phyloP scores from a whole-genome alignment of 352 stramenopile species.

The Phytophthora litchii region DNA sequence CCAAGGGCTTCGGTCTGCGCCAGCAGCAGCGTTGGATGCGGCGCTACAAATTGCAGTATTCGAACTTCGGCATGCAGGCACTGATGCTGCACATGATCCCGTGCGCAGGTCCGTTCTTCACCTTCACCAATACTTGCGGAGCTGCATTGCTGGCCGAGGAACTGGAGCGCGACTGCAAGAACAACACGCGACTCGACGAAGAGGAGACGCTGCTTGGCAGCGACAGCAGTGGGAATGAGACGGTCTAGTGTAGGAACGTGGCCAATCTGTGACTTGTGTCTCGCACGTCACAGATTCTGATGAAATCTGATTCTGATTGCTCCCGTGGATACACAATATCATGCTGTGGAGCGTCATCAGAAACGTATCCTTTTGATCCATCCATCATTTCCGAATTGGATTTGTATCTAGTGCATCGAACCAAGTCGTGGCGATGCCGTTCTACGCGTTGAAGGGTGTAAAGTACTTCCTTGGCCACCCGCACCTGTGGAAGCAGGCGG shows the following conservation, averaged over 20 bases:
- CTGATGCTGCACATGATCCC: conserved; percentile 57
- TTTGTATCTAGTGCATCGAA: neutral
- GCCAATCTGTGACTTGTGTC: conserved; percentile 25
- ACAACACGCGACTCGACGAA: conserved; percentile 12
- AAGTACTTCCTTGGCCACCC: conserved; percentile 58
- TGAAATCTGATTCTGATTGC: conserved; percentile 31
- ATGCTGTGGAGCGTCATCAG: conserved; percentile 15
- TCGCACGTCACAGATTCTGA: too few species aligned
- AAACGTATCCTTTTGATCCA: conserved; percentile 30
- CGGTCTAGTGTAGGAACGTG: conserved; percentile 6
- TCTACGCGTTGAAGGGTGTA: conserved; percentile 49
- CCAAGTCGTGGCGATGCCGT: conserved; percentile 27
- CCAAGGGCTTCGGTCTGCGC: conserved; percentile 39
- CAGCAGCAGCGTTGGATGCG: conserved; percentile 48
- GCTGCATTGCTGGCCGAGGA: conserved; percentile 52
- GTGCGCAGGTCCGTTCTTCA: conserved; percentile 46
- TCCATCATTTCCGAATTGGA: conserved; percentile 29
- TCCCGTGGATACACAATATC: conserved; percentile 8
- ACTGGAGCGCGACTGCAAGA: conserved; percentile 29
- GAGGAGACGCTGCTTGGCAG: conserved; percentile 25
- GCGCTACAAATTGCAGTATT: conserved; percentile 41
- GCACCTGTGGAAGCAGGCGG: conserved; percentile 48
- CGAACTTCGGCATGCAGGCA: conserved; percentile 49
- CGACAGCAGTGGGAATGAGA: conserved; percentile 4
- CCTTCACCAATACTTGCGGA: conserved; percentile 57